Percentiles rank a stretch among this genome's conserved stretches.
Conservation (phyloP, 2,329 filamentous ascomycete genomes). For the Sarocladiaceae sp. region DNA sequence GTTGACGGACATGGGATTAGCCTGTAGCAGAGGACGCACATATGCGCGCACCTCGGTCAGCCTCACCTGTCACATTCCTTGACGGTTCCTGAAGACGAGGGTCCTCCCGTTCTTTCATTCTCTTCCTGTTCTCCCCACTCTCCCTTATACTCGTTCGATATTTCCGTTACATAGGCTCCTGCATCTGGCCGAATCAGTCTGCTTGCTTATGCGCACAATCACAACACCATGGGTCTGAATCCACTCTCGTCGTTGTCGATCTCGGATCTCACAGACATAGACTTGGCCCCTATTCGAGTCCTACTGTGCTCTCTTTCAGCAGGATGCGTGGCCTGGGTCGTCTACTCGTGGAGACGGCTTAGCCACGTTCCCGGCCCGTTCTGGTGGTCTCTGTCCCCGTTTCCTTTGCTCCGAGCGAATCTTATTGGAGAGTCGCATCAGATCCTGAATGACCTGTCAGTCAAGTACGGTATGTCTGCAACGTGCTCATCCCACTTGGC, state of each 20-base stretch:
- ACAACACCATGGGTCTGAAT: not conserved
- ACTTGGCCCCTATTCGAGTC: not conserved
- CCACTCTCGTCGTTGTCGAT: not conserved
- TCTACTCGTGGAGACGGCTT: not conserved
- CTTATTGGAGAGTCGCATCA: not conserved
- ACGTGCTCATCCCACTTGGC: not conserved
- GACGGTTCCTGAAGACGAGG: too few relatives aligned
- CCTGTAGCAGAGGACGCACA: too few relatives aligned
- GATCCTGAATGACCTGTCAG: slow-evolving; percentile 1
- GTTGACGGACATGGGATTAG: too few relatives aligned
- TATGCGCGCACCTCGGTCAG: too few relatives aligned
- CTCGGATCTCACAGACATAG: not conserved
- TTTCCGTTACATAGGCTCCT: too few relatives aligned
- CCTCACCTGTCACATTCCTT: too few relatives aligned
- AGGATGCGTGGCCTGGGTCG: not conserved
- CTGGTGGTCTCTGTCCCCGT: slow-evolving; percentile 1
- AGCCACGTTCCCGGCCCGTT: not conserved
- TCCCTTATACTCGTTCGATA: too few relatives aligned
- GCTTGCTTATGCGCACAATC: not conserved
- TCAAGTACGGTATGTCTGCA: not conserved
- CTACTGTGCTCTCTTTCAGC: not conserved
- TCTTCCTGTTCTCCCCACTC: not conserved
- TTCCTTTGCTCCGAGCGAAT: slow-evolving; percentile 1
- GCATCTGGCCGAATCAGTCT: too few relatives aligned
- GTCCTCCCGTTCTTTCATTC: not conserved